These are phyloP conservation scores for Populus tomentosa DNA, from an alignment of 441 rosid genomes.

Conservation along the genomic window DNA sequence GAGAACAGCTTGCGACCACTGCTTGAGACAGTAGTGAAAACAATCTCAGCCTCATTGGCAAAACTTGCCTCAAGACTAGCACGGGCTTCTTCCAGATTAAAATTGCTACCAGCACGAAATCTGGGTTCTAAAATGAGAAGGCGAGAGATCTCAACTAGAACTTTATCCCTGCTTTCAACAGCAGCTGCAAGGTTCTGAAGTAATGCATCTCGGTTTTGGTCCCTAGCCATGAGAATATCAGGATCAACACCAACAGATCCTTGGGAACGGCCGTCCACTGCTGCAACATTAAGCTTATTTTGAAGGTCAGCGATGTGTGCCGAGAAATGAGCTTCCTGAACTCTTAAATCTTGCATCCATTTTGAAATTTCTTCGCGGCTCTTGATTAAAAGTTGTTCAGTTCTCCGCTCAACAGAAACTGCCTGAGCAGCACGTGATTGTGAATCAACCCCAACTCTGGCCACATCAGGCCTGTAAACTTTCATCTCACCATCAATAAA, in stretches of 20 bases:
- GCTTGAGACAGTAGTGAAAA: slow-evolving; percentile 98
- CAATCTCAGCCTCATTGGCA: slow-evolving; percentile 99
- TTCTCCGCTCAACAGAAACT: slow-evolving; percentile 97
- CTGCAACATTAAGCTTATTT: slow-evolving; percentile 71
- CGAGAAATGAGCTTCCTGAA: slow-evolving; percentile 70
- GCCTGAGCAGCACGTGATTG: slow-evolving; percentile 99
- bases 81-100: slow-evolving; percentile 96
- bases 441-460: slow-evolving; percentile 96
- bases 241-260: slow-evolving; percentile 99
- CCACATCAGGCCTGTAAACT: slow-evolving; percentile 96
- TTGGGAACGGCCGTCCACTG: slow-evolving; percentile 74
- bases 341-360: slow-evolving; percentile 79
- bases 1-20: slow-evolving; percentile 97
- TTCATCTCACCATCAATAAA: slow-evolving; percentile 99
- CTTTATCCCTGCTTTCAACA: slow-evolving; percentile 94
- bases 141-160: slow-evolving; percentile 95
- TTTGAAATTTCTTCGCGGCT: slow-evolving; percentile 81
- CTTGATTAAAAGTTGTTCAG: slow-evolving; percentile 79
- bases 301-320: slow-evolving; percentile 77
- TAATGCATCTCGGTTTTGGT: slow-evolving; percentile 80
- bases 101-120: slow-evolving; percentile 71
- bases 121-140: slow-evolving; percentile 77
- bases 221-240: slow-evolving; percentile 83
- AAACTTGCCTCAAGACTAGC: slow-evolving; percentile 97
- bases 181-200: slow-evolving; percentile 91